Percentiles rank a stretch among this genome's conserved stretches.
phyloP scores from a whole-genome alignment of 2,329 filamentous ascomycete genomes.

The Pseudopithomyces maydicus region DNA sequence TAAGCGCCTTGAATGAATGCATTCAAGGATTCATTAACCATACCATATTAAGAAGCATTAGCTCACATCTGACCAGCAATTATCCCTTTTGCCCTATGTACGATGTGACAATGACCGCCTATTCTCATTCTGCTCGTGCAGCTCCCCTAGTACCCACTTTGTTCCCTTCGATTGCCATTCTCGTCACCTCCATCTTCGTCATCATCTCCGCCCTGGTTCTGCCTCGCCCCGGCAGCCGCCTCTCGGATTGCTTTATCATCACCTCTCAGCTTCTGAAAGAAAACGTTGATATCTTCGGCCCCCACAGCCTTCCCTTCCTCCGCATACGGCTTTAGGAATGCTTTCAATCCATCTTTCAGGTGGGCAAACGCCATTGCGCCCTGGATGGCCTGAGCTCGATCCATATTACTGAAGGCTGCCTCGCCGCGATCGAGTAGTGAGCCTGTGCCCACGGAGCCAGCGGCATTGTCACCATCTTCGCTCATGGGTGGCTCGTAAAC shows the following conservation, averaged over 20 bases:
- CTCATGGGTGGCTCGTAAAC: conserved; percentile 91
- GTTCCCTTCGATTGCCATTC: conserved; percentile 41
- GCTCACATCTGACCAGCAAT: too few species aligned
- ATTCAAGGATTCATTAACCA: too few species aligned
- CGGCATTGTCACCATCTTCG: conserved; percentile 58
- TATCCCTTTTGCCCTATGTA: too few species aligned
- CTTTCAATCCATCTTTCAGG: conserved; percentile 93
- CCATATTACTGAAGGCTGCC: conserved; percentile 86
- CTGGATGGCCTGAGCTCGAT: conserved; percentile 88
- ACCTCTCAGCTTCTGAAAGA: conserved; percentile 92
- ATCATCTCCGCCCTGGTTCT: conserved; percentile 30
- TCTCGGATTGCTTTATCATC: conserved; percentile 73
- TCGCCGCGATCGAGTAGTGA: conserved; percentile 91
- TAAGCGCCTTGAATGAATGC: too few species aligned
- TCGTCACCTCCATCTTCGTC: conserved; percentile 30
- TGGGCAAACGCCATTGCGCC: conserved; percentile 99
- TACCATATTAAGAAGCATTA: too few species aligned
- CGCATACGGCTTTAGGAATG: conserved; percentile 91
- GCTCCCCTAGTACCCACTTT: conserved; percentile 44
- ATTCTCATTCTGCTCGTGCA: too few species aligned
- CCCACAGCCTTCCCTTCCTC: conserved; percentile 87
- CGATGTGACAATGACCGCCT: too few species aligned
- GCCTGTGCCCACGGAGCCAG: conserved; percentile 69
- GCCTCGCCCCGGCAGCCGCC: conserved; percentile 37
- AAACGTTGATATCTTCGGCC: conserved; percentile 93